Evolutionary conservation across 371 early-diverging fungal genomes (phyloP).

Genomic region (Phascolomyces articulosus): DNA sequence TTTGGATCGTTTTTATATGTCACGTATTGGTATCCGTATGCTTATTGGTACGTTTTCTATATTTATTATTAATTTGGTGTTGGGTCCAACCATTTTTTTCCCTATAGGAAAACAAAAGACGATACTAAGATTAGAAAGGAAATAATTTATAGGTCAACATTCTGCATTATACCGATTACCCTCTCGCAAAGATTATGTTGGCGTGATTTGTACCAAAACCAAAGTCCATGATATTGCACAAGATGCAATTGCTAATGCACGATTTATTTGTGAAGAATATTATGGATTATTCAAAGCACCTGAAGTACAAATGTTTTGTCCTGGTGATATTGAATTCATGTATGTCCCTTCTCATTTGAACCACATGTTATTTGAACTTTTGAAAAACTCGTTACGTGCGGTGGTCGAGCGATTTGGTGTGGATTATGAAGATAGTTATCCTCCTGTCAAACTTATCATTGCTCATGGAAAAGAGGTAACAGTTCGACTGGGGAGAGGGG

Average conservation of each 20-base stretch:
- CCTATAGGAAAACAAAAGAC: too few species aligned
- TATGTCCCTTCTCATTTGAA: conserved; percentile 96
- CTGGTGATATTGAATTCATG: conserved; percentile 90
- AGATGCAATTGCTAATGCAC: conserved; percentile 95
- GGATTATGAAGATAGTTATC: conserved; percentile 85
- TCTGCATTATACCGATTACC: conserved; percentile 75
- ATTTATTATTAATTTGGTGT: background rate
- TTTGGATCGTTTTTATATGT: conserved; percentile 96
- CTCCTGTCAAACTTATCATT: conserved; percentile 91
- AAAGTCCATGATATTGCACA: conserved; percentile 77
- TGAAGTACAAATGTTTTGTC: conserved; percentile 81
- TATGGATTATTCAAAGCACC: conserved; percentile 90
- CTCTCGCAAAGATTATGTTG: conserved; percentile 81
- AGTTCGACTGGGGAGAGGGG: too few species aligned
- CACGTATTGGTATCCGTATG: conserved; percentile 97
- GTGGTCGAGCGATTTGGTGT: conserved; percentile 91
- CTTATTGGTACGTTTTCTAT: conserved; percentile 43
- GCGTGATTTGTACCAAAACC: conserved; percentile 94
- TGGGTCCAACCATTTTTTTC: too few species aligned
- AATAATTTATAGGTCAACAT: conserved; percentile 64
- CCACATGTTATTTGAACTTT: conserved; percentile 98
- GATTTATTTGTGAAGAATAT: conserved; percentile 91
- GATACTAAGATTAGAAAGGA: too few species aligned
- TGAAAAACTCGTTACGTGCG: conserved; percentile 96
- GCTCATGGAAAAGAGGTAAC: conserved; percentile 89